These are phyloP conservation scores for Nepenthes alata DNA, from an alignment of 179 eudicot species.

Conservation along the genomic window DNA sequence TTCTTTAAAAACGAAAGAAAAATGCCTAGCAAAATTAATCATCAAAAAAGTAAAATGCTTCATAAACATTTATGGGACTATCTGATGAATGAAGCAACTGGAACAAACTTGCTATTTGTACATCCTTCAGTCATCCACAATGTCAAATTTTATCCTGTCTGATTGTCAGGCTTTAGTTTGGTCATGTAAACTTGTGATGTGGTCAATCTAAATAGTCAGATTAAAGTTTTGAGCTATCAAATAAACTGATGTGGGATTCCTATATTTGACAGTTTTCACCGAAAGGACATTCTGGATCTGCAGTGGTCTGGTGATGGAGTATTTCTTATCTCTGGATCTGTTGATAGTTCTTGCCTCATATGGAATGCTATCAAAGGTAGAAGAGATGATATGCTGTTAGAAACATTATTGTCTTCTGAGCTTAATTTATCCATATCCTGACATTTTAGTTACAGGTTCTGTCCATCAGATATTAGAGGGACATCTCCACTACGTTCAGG, in stretches of 20 bases:
- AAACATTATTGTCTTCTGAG: not conserved
- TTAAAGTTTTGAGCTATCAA: not conserved
- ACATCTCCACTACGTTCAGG: conserved; percentile 95
- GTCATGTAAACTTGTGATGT: no score
- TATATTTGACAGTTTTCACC: conserved; percentile 57
- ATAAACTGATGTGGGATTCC: not conserved
- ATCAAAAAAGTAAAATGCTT: no score
- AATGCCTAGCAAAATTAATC: no score
- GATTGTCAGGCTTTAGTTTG: no score
- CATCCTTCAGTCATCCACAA: no score
- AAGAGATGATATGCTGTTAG: not conserved
- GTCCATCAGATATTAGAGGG: conserved; percentile 87
- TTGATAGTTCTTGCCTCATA: conserved; percentile 91
- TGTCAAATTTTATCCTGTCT: no score
- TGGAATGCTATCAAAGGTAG: conserved; percentile 90
- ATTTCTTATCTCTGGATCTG: conserved; percentile 87
- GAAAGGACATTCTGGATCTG: conserved; percentile 90
- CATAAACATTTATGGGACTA: no score
- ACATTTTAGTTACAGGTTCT: conserved; percentile 35
- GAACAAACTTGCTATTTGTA: no score
- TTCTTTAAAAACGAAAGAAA: no score
- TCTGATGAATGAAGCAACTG: no score
- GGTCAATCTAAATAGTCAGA: not conserved
- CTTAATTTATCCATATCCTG: not conserved
- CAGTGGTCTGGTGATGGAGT: conserved; percentile 88